Base-by-base conservation (phyloP, 257 asterid species). In the Solanum commersonii region DNA sequence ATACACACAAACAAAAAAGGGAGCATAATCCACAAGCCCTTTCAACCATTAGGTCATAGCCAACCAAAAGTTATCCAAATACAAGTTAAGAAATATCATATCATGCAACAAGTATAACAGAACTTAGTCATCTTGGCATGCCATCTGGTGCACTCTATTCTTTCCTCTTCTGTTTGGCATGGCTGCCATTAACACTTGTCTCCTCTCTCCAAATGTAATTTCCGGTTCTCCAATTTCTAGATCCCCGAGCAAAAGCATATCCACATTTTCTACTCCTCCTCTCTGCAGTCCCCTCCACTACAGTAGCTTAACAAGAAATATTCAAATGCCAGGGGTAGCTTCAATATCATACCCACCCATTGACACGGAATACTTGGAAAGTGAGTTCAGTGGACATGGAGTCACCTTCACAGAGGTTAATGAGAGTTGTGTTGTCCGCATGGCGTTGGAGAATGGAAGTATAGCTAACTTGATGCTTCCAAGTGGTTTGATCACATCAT, bases 401-500 rank as follows among this genome's bases (percentile, higher is more conserved):
- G 93, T 95, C 74, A 91, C 91, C 33, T 90, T 94, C 71, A 86
- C 95, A 3, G 90, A 90, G 3, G 89, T 94, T 0, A 91, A 95
- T 20, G 92, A 92, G 3, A 88, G 91, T 31, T 92, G 92, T 38
- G 92, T 93, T 2, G 87, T 93, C 87, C 91, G 88, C 63, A 91
- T 96, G 96, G 92, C 93, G 8, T 93, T 92, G 23, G 95, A 91
- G 74, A 91, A 93, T 18, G 96, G 98, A 82, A 95, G 91, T 33
- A 83, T 94, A 5, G 91, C 94, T 73, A 93, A 86, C 31, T n/a
- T 96, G 83, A 93, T 96, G 96, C 96, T 95, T 78, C 98, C 98
- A 5, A 90, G 91, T 89, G 98, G 98, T 63, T 88, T 95, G 85
- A 90, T 96, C 91, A 96, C 98, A 68, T 96, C 98, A 5, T 94